Evolutionary conservation across 169 alveolate genomes (phyloP), one percentile per base, ranked within the genome.

Genomic region (Eimeria zaria): DNA sequence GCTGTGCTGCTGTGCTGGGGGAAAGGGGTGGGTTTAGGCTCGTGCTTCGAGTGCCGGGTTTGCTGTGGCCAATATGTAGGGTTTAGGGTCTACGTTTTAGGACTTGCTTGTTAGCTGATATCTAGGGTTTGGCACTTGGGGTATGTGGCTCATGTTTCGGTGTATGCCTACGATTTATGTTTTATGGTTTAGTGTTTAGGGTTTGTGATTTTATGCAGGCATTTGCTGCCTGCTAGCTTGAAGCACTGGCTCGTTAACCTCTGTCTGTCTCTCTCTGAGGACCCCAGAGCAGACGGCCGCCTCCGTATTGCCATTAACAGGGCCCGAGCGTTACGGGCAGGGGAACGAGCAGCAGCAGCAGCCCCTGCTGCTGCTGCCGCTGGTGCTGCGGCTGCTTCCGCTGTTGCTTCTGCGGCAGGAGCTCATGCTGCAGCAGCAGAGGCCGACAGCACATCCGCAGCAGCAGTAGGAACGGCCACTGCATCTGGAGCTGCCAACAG

Each of bases 281-380:
- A 95, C 90, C 48, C 96, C 14, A 53, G 88, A 6, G 98, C 97
- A 6, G 98, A 97, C 53, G 98, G 98, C 24, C 94, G 96, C 44
- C 62, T 97, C n/a, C 95, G 98, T 22, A 97, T 95, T 9, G 36
- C 76, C 9, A 95, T 97, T 58, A 95, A 97, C 91, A 83, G 98
- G 55, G 84, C 97, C 18, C 96, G 92, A 27, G 96, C 98, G 5
- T 83, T 97, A 24, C 41, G 95, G 71, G 95, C 97, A 12, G 89
- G 85, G 20, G 98, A 97, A 73, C 97, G 98, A 33, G 97, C 96
- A 60, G 97, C 96, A 41, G 98, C 98, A 44, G 88, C 88, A 44
- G 53, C 88, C 2, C 48, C 95, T 27, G 58, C 88, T n/a, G 88
- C 88, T 3, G 71, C 53, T 12, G 95, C 76, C 1, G 11, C 94